Conservation (phyloP, 208 protist species). For the Tritrichomonas musculus region DNA sequence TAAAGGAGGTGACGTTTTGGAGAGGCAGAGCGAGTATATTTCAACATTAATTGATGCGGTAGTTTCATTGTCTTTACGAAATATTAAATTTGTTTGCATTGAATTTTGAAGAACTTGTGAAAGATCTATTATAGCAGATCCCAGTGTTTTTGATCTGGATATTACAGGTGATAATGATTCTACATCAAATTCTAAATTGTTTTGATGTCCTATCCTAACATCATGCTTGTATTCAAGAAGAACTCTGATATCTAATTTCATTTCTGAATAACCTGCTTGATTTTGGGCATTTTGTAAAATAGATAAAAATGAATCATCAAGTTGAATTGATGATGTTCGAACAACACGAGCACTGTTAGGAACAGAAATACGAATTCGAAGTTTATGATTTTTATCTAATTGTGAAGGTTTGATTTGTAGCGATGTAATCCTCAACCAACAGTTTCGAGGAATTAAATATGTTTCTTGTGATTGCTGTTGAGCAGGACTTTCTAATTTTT, state of each 20-base stretch:
- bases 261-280: background rate
- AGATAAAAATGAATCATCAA: background rate
- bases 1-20: background rate
- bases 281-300: background rate
- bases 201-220: background rate
- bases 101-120: background rate
- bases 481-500: constrained; percentile 8
- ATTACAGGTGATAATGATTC: background rate
- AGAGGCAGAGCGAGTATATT: background rate
- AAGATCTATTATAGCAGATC: background rate
- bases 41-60: background rate
- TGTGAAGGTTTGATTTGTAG: background rate
- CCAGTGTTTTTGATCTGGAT: background rate
- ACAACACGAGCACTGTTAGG: background rate
- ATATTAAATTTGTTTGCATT: background rate
- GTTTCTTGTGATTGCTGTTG: background rate
- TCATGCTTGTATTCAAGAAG: constrained; percentile 25
- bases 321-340: background rate
- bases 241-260: background rate
- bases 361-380: background rate
- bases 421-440: background rate
- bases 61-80: background rate
- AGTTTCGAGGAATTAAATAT: background rate
- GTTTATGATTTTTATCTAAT: constrained; percentile 30
- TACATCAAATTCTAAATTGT: background rate